A percentile compares a stretch with the other conserved stretches of the same genome.
Conservation (phyloP, 2,329 filamentous ascomycete species). For the Aureobasidium namibiae region DNA sequence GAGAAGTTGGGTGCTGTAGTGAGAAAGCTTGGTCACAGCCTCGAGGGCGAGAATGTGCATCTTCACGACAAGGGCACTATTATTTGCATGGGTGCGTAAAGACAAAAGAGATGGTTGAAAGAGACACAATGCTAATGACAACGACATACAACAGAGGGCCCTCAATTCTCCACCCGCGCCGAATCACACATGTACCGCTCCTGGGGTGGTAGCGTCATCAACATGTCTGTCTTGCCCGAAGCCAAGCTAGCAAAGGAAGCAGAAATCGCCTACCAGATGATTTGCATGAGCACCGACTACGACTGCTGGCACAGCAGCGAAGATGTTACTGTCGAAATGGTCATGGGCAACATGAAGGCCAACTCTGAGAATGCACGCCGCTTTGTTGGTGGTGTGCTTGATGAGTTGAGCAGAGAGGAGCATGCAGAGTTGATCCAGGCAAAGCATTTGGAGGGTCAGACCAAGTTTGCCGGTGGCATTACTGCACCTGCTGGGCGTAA, state of each 20-base stretch:
- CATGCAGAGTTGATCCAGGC: conserved; percentile 67
- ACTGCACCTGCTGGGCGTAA: conserved; percentile 70
- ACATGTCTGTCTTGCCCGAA: conserved; percentile 95
- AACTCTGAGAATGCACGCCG: conserved; percentile 82
- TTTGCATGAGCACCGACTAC: conserved; percentile 99
- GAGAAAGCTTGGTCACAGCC: conserved; percentile 62
- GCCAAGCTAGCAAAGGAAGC: conserved; percentile 94
- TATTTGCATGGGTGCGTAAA: conserved; percentile 77
- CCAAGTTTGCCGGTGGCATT: conserved; percentile 72
- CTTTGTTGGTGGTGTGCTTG: conserved; percentile 78
- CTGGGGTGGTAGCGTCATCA: conserved; percentile 92
- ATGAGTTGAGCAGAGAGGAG: conserved; percentile 72
- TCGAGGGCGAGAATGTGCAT: conserved; percentile 76
- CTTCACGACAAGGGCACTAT: conserved; percentile 79
- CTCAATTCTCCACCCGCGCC: conserved; percentile 91
- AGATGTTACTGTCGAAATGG: conserved; percentile 88
- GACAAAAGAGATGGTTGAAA: not conserved
- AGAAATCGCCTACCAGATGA: conserved; percentile 95
- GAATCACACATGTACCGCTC: conserved; percentile 91
- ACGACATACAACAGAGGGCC: conserved; percentile 66
- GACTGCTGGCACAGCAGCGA: conserved; percentile 90
- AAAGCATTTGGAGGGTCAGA: conserved; percentile 70
- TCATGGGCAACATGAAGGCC: conserved; percentile 91
- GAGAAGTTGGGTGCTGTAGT: conserved; percentile 67
- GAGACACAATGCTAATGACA: not conserved